Percentiles rank a stretch among this genome's conserved stretches.
These are phyloP conservation scores for Dothidotthia symphoricarpi DNA, from an alignment of 2,329 filamentous ascomycete species.

Conservation along the genomic window DNA sequence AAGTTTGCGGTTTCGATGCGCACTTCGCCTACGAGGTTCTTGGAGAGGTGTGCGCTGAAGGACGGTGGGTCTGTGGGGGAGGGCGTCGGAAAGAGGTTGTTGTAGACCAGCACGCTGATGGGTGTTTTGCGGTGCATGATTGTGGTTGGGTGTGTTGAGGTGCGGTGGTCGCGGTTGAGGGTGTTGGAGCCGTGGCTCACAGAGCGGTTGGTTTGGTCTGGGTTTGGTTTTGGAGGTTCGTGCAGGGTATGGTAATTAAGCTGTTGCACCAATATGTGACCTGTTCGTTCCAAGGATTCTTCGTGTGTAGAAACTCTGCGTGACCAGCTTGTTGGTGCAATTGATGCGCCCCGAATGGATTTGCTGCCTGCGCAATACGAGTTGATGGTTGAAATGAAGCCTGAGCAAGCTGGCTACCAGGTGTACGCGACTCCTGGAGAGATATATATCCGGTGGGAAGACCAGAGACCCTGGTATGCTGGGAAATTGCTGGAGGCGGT, in stretches of 20 bases:
- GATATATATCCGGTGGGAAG: too few relatives aligned
- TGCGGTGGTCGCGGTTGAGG: background rate
- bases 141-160: conserved; percentile 12
- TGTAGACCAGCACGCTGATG: conserved; percentile 71
- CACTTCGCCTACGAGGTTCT: conserved; percentile 72
- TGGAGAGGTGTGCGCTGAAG: conserved; percentile 68
- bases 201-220: conserved; percentile 5
- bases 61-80: conserved; percentile 66
- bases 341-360: too few relatives aligned
- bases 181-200: conserved; percentile 1
- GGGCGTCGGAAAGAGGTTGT: conserved; percentile 68
- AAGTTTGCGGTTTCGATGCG: conserved; percentile 75
- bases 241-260: background rate
- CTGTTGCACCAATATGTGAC: too few relatives aligned
- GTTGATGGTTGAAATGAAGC: too few relatives aligned
- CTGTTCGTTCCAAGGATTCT: too few relatives aligned
- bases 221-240: background rate
- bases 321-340: too few relatives aligned
- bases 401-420: too few relatives aligned
- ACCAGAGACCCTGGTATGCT: too few relatives aligned
- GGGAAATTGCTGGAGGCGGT: too few relatives aligned
- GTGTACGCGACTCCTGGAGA: too few relatives aligned
- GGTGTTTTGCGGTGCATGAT: conserved; percentile 69
- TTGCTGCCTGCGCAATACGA: too few relatives aligned
- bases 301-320: too few relatives aligned